Conservation (phyloP, 345 rosid genomes). For the Reutealis trisperma region DNA sequence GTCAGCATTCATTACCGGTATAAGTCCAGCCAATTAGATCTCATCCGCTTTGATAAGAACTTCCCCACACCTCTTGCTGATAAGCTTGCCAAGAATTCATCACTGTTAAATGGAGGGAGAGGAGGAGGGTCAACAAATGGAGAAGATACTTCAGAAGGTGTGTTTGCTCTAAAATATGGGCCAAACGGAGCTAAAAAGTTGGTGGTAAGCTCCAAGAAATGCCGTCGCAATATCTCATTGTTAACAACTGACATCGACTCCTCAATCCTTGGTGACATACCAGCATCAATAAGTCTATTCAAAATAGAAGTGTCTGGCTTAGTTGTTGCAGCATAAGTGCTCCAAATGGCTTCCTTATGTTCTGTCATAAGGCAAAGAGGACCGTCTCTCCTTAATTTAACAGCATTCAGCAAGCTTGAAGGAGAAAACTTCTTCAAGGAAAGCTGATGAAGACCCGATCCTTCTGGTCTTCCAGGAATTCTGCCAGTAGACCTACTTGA, state of each 20-base stretch:
- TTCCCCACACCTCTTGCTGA: conserved; percentile 90
- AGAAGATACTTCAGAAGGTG: conserved; percentile 87
- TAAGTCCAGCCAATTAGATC: conserved; percentile 93
- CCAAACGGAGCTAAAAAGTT: conserved; percentile 98
- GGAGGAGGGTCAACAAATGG: conserved; percentile 91
- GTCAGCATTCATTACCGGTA: conserved; percentile 58
- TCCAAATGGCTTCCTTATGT: conserved; percentile 99
- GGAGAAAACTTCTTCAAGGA: conserved; percentile 89
- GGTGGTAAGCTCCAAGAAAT: conserved; percentile 95
- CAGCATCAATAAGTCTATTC: conserved; percentile 95
- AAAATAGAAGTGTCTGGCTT: conserved; percentile 94
- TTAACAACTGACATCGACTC: conserved; percentile 98
- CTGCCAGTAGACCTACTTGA: conserved; percentile 69
- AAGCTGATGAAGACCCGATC: conserved; percentile 73
- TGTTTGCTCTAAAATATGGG: conserved; percentile 70
- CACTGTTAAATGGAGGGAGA: conserved; percentile 58
- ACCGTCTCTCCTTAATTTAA: conserved; percentile 89
- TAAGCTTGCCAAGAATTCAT: conserved; percentile 77
- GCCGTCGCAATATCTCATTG: conserved; percentile 90
- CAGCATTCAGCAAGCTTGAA: conserved; percentile 71
- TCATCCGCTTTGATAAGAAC: conserved; percentile 90
- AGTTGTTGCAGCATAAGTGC: conserved; percentile 70
- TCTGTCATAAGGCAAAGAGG: conserved; percentile 97
- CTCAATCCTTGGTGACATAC: conserved; percentile 92
- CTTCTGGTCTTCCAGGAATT: conserved; percentile 67